phyloP scores from a whole-genome alignment of 805 yeast genomes.

The Cyberlindnera lachancei region DNA sequence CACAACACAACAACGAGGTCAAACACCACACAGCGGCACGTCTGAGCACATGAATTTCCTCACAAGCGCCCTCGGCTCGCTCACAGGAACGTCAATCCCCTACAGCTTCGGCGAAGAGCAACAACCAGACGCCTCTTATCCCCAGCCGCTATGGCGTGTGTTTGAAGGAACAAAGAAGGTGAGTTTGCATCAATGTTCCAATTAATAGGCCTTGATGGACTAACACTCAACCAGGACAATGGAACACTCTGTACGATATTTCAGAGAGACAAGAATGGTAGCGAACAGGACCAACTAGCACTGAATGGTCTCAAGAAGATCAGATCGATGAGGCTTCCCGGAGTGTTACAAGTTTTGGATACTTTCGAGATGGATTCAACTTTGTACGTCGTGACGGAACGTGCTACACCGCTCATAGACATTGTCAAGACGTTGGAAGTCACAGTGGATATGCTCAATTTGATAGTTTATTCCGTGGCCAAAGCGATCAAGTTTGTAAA shows the following conservation, averaged over 20 bases:
- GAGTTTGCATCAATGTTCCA: too few species aligned
- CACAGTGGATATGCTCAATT: constrained; percentile 31
- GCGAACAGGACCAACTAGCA: constrained; percentile 31
- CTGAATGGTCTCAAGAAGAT: constrained; percentile 38
- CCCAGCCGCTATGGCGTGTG: constrained; percentile 50
- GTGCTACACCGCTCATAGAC: constrained; percentile 44
- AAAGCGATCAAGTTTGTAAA: constrained; percentile 52
- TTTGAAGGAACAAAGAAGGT: constrained; percentile 47
- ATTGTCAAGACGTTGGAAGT: constrained; percentile 28
- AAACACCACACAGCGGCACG: too few species aligned
- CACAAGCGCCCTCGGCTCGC: constrained; percentile 50
- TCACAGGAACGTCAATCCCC: constrained; percentile 53
- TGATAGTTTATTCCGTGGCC: constrained; percentile 52
- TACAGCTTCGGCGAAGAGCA: constrained; percentile 43
- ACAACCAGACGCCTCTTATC: constrained; percentile 23
- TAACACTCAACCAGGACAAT: constrained; percentile 33
- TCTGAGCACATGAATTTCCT: constrained; percentile 69
- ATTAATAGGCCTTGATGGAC: neutral
- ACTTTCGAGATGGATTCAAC: constrained; percentile 52
- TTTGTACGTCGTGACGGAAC: constrained; percentile 61
- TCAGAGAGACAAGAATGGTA: constrained; percentile 44
- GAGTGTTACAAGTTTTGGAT: constrained; percentile 56
- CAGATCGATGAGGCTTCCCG: constrained; percentile 61
- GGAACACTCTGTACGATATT: constrained; percentile 53
- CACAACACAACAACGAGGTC: neutral